A percentile compares a stretch with the other conserved stretches of the same genome.
phyloP scores from a whole-genome alignment of 1,284 basidiomycete species.

The Ceratobasidium sp. region DNA sequence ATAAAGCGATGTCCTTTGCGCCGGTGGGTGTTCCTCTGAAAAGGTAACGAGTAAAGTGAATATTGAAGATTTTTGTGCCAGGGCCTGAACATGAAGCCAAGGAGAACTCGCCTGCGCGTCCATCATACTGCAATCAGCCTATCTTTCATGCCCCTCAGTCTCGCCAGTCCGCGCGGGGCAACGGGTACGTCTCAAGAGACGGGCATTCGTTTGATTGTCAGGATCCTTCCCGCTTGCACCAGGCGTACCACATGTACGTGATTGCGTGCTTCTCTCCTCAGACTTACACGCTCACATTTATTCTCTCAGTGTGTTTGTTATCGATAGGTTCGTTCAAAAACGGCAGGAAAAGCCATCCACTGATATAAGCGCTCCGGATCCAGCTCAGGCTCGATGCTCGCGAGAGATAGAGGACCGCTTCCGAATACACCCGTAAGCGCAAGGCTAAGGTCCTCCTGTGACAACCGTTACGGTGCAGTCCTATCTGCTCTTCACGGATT shows the following conservation, averaged over 20 bases:
- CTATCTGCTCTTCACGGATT: constrained; percentile 67
- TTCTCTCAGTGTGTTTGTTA: constrained; percentile 63
- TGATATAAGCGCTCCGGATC: not conserved
- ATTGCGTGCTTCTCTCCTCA: not conserved
- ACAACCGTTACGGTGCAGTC: constrained; percentile 71
- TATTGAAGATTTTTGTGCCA: constrained; percentile 50
- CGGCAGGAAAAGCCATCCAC: not conserved
- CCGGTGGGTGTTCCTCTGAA: constrained; percentile 56
- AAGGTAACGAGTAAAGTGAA: not conserved
- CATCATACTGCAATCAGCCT: constrained; percentile 68
- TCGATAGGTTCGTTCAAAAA: constrained; percentile 60
- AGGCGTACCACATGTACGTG: constrained; percentile 65
- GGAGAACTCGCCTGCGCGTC: constrained; percentile 59
- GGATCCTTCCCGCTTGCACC: constrained; percentile 67
- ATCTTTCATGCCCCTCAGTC: constrained; percentile 65
- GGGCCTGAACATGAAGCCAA: constrained; percentile 66
- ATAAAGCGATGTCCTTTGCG: constrained; percentile 67
- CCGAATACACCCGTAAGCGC: constrained; percentile 61
- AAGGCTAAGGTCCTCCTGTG: constrained; percentile 57
- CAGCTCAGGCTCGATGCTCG: constrained; percentile 68
- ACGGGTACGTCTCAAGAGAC: constrained; percentile 68
- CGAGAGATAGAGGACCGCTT: constrained; percentile 61
- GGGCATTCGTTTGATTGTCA: constrained; percentile 68
- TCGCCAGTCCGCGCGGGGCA: constrained; percentile 53
- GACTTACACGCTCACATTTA: not conserved